phyloP scores from a whole-genome alignment of 257 asterid species.

The Lithospermum erythrorhizon region DNA sequence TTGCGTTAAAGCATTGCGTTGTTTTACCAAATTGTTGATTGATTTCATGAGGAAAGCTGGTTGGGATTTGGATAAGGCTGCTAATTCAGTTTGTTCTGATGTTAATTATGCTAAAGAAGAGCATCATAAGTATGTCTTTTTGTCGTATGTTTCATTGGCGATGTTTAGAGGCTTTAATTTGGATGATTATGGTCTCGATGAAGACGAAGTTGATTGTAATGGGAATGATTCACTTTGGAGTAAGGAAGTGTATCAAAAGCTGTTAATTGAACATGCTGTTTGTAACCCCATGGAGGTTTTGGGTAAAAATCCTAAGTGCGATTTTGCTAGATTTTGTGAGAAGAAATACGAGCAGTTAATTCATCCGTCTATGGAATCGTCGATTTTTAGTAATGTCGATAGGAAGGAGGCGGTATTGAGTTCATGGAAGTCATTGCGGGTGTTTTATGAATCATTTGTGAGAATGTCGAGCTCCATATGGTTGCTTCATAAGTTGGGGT shows the following conservation, averaged over 20 bases:
- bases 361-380: conserved; percentile 86
- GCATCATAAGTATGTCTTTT: conserved; percentile 59
- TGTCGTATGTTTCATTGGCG: conserved; percentile 63
- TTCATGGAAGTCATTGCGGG: conserved; percentile 75
- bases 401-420: conserved; percentile 67
- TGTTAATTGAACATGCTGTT: conserved; percentile 60
- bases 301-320: conserved; percentile 54
- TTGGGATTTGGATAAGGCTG: conserved; percentile 85
- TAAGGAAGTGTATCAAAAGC: conserved; percentile 32
- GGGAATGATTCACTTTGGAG: conserved; percentile 18
- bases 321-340: conserved; percentile 69
- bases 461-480: conserved; percentile 87
- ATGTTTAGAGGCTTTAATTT: conserved; percentile 70
- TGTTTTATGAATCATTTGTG: conserved; percentile 75
- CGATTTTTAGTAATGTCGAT: conserved; percentile 65
- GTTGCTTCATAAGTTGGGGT: conserved; percentile 83
- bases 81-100: conserved; percentile 43
- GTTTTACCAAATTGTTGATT: conserved; percentile 59
- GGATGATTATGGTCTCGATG: conserved; percentile 42
- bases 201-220: conserved; percentile 24
- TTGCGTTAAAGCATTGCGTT: conserved; percentile 45
- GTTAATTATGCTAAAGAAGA: conserved; percentile 44
- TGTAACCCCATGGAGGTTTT: conserved; percentile 69
- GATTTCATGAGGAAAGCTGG: conserved; percentile 65
- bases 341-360: conserved; percentile 71